These are phyloP conservation scores for Phytophthora melonis DNA, from an alignment of 352 stramenopile genomes.

Conservation along the genomic window DNA sequence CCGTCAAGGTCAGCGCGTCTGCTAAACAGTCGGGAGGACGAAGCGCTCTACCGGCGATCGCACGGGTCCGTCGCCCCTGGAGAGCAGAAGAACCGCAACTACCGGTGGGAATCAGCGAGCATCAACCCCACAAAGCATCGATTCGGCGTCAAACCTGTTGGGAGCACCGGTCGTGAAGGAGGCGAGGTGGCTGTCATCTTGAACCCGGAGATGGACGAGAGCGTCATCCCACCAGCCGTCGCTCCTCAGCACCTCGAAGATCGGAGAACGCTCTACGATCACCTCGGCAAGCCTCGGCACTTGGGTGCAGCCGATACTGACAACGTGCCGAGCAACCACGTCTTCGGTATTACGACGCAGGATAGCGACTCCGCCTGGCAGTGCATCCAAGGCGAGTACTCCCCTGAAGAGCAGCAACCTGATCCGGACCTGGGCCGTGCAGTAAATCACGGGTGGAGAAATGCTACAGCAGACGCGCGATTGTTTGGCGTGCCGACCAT, in stretches of 20 bases:
- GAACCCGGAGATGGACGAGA: conserved; percentile 80
- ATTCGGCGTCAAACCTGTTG: conserved; percentile 64
- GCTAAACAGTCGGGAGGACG: conserved; percentile 68
- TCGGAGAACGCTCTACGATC: conserved; percentile 76
- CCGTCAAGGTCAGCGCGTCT: conserved; percentile 45
- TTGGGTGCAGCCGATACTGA: conserved; percentile 53
- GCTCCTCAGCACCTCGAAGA: conserved; percentile 78
- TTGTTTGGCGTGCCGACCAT: conserved; percentile 90
- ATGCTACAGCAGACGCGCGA: conserved; percentile 61
- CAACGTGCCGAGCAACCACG: conserved; percentile 51
- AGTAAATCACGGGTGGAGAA: conserved; percentile 90
- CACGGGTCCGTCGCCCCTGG: conserved; percentile 83
- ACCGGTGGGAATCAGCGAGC: conserved; percentile 76
- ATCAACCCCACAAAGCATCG: conserved; percentile 76
- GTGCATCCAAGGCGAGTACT: conserved; percentile 90
- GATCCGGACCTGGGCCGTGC: conserved; percentile 85
- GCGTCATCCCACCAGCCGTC: conserved; percentile 47
- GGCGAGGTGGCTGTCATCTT: conserved; percentile 66
- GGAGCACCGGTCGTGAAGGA: conserved; percentile 35
- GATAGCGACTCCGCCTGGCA: conserved; percentile 64
- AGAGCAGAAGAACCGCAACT: conserved; percentile 89
- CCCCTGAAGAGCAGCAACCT: conserved; percentile 78
- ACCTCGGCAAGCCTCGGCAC: conserved; percentile 77
- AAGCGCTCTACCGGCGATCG: conserved; percentile 80
- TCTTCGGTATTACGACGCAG: conserved; percentile 72